Base-by-base conservation (phyloP, 2,329 filamentous ascomycete species). In the Boeremia lycopersici region DNA sequence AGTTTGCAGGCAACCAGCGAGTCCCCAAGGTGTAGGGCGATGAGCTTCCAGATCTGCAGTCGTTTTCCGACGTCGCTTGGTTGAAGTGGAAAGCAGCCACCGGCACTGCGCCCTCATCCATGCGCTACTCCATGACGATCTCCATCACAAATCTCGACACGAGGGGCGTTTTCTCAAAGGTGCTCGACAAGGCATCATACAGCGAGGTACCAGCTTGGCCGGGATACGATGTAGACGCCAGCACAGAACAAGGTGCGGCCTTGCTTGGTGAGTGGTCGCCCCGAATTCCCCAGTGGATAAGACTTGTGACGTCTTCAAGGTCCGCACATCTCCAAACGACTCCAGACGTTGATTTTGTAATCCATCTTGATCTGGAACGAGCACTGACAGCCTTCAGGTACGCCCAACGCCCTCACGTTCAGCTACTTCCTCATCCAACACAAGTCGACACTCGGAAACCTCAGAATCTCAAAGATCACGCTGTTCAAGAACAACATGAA, bases 391-490 rank as follows among this genome's bases (percentile, higher is more conserved):
- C 19, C 19, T 23, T 23, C 23, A 57, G 53, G 53, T 3, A 48
- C 53, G 8, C 48, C 53, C 3, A 57, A 57, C 17, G 48, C 48
- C 7, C 33, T 57, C 12, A 48, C 53, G 6, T 53, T 57, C 17
- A 48, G 43, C 34, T 53, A 53, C 29, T 48, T 57, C 12, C 48
- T 57, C 6, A 15, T 57, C 1, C 43, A 57, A 10, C 53, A 57
- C 44, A 57, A 57, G 40, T 11, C 31, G 23, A n/a, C 35, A n/a
- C 47, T 56, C 2, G 47, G 53, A n/a, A 29, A 51, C 19, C 30
- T 56, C 11, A 49, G 29, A n/a, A 51, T 56, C 13, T 50, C 47
- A 6, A 47, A 47, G 28, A 34, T 56, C 2, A 47, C 41, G 1
- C n/a, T 56, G 4, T 56, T 51, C 38, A 56, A 56, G 33, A 47